These are phyloP conservation scores for Ustilago shanxiensis DNA, from an alignment of 1,284 basidiomycete genomes.

Conservation along the genomic window DNA sequence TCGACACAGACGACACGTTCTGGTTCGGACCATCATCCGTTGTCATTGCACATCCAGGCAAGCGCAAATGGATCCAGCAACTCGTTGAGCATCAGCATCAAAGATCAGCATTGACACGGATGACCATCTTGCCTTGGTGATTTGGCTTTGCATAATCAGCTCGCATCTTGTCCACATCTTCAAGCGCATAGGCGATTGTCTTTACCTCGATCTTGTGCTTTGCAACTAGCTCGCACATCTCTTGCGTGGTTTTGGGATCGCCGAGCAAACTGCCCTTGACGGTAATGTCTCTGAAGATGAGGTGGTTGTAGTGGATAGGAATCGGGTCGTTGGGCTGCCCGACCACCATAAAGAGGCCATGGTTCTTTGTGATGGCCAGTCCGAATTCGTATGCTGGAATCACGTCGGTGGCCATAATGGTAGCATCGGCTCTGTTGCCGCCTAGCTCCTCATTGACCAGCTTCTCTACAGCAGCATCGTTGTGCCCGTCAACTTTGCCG, in stretches of 20 bases:
- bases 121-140: constrained; percentile 47
- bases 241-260: constrained; percentile 39
- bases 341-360: constrained; percentile 52
- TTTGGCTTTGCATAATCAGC: constrained; percentile 32
- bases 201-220: constrained; percentile 44
- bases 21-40: background rate
- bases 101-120: constrained; percentile 23
- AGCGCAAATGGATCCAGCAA: background rate
- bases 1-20: background rate
- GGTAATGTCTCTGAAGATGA: constrained; percentile 57
- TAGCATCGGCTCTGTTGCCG: constrained; percentile 43
- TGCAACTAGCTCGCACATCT: constrained; percentile 55
- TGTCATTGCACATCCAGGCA: background rate
- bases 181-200: constrained; percentile 43
- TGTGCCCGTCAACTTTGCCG: constrained; percentile 31
- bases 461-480: constrained; percentile 20
- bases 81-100: background rate
- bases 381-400: constrained; percentile 35
- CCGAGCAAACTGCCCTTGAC: constrained; percentile 52
- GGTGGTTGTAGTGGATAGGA: constrained; percentile 45
- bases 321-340: constrained; percentile 52
- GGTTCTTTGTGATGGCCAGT: constrained; percentile 46
- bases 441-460: constrained; percentile 21
- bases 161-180: constrained; percentile 46
- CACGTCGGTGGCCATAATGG: constrained; percentile 52